Evolutionary conservation across 176 grass and related monocot species (phyloP), one percentile per base, ranked within the genome.

Genomic region (Tillandsia leiboldiana): DNA sequence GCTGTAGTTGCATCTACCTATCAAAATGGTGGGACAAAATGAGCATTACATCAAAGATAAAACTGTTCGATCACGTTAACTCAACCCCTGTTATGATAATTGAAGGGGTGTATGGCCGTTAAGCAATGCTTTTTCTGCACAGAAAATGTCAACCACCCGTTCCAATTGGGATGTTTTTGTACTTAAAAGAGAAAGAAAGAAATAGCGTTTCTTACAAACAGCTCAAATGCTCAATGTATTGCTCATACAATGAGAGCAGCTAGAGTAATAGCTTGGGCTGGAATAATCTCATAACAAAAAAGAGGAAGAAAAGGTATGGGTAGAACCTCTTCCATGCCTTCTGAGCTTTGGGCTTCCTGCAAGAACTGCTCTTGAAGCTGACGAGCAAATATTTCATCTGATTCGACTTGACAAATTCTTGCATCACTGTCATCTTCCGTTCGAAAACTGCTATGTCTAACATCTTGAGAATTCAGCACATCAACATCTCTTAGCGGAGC

Each of bases 361-460:
- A 89, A 75, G 49, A 91, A 86, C 78, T 89, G 75, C 70, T 89
- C 80, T 28, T 96, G 88, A 71, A 96, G 92, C 24, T 65, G 68
- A 23, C 79, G 75, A 27, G 88, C 92, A 66, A 96, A 72, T 49
- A 71, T 23, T 69, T 89, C 88, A 73, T 96, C 92, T 9, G 81
- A 73, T 64, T 96, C 75, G 76, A 96, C 79, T 68, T 91, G 88
- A 56, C 63, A 86, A 61, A 66, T 63, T 70, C 56, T 84, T 58
- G 74, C 24, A 73, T 82, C 74, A 63, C 68, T 50, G 47, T 83
- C 58, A 63, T 78, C 68, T 64, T 64, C 48, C 18, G 9, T 48
- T 64, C 63, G 58, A 51, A 50, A 63, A 50, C 27, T 64, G 11
- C 47, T n/a, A 64, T 61, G 17, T 18, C 15, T 61, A 18, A 61